Evolutionary conservation across 129 eudicot genomes (phyloP).

Genomic region (Escallonia rubra): DNA sequence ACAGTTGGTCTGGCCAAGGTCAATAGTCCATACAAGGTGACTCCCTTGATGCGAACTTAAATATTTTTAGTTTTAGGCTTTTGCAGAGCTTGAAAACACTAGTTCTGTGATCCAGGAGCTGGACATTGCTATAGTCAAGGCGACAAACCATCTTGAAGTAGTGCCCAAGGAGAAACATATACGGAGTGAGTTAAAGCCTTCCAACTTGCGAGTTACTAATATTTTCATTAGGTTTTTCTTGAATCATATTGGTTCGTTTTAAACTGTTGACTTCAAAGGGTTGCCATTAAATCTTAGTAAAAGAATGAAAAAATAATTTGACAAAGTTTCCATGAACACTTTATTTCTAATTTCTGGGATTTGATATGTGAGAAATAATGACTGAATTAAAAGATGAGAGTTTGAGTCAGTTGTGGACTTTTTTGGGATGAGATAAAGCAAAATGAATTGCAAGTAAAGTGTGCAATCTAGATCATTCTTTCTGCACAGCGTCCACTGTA

Average conservation of each 20-base stretch:
- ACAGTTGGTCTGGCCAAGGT: constrained; percentile 59
- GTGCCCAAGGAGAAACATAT: constrained; percentile 57
- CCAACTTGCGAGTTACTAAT: neutral
- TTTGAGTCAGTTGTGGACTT: neutral
- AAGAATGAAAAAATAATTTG: neutral
- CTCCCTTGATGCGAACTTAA: neutral
- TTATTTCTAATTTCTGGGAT: neutral
- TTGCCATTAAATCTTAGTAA: neutral
- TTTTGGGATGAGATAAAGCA: neutral
- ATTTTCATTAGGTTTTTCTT: neutral
- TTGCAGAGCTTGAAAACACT: too few relatives aligned
- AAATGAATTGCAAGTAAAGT: neutral
- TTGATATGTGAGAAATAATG: neutral
- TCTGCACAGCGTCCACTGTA: constrained; percentile 1
- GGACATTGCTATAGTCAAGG: constrained; percentile 59
- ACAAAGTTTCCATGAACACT: neutral
- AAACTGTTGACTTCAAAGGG: neutral
- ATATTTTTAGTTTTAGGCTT: neutral
- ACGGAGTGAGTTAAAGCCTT: constrained; percentile 41
- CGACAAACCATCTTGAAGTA: constrained; percentile 56
- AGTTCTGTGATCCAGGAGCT: constrained; percentile 29
- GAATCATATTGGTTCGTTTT: neutral
- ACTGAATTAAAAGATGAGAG: neutral
- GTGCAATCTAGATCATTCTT: neutral
- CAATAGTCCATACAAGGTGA: constrained; percentile 61